These are phyloP conservation scores for Stygiomarasmius scandens DNA, from an alignment of 1,284 basidiomycete species.

Conservation along the genomic window DNA sequence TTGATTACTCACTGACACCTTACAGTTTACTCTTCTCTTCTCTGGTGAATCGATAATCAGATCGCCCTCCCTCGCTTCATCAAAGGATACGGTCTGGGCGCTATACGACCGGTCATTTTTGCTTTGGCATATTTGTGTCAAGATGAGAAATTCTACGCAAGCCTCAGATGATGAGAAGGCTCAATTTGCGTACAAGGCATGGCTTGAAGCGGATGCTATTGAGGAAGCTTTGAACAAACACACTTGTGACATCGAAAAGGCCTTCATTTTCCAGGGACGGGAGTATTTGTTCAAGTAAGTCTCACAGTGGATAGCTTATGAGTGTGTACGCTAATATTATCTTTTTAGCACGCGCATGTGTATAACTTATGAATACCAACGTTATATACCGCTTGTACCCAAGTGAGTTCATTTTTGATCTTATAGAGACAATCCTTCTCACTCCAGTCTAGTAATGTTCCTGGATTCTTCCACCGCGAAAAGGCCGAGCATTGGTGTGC, in stretches of 20 bases:
- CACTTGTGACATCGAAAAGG: conserved; percentile 65
- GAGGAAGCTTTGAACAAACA: conserved; percentile 65
- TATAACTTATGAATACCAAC: conserved; percentile 69
- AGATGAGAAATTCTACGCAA: conserved; percentile 49
- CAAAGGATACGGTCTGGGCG: conserved; percentile 73
- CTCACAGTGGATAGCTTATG: not conserved
- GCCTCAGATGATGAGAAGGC: conserved; percentile 53
- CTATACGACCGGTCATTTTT: conserved; percentile 69
- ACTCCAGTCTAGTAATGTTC: conserved; percentile 43
- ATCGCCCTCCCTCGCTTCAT: conserved; percentile 36
- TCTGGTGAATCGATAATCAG: conserved; percentile 63
- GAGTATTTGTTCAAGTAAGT: conserved; percentile 79
- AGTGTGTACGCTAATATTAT: conserved; percentile 9
- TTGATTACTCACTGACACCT: not conserved
- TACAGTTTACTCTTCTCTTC: conserved; percentile 68
- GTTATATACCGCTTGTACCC: conserved; percentile 61
- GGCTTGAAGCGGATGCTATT: conserved; percentile 71
- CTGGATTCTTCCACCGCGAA: conserved; percentile 56
- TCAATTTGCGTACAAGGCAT: conserved; percentile 65
- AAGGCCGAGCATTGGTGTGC: conserved; percentile 78
- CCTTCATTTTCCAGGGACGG: conserved; percentile 68
- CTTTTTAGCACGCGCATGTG: conserved; percentile 63
- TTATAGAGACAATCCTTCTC: not conserved
- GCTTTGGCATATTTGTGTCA: conserved; percentile 71
- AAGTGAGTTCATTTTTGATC: conserved; percentile 44